Evolutionary conservation across 306 rosid species (phyloP).

Genomic region (Cucumis cinereus): DNA sequence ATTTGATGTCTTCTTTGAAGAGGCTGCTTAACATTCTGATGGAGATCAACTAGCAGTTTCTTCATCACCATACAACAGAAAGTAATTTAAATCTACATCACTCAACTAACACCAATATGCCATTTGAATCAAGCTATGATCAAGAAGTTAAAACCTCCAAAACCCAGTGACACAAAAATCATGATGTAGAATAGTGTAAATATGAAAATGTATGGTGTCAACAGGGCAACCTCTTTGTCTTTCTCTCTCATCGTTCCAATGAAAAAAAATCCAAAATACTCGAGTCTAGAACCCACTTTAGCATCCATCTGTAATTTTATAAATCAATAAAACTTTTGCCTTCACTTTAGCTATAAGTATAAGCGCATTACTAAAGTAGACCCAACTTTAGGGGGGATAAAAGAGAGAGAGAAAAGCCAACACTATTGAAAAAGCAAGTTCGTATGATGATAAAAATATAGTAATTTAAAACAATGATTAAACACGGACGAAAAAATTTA

Average conservation of each 20-base stretch:
- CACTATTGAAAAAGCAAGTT: not conserved
- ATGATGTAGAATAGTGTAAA: not conserved
- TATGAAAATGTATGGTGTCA: not conserved
- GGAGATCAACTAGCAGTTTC: not conserved
- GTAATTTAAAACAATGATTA: not conserved
- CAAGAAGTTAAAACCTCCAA: not conserved
- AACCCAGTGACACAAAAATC: not conserved
- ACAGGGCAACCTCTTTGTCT: not conserved
- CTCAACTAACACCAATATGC: not conserved
- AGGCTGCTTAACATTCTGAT: not conserved
- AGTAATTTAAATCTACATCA: not conserved
- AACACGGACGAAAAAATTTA: not conserved
- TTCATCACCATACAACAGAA: not conserved
- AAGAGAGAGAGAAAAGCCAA: not conserved
- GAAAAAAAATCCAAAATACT: not conserved
- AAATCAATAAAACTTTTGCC: not conserved
- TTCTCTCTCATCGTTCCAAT: not conserved
- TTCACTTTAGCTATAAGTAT: not conserved
- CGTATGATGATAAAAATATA: not conserved
- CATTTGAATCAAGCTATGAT: not conserved
- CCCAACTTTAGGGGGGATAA: not conserved
- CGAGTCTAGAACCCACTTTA: not conserved
- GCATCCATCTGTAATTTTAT: not conserved
- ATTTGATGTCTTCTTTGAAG: not conserved
- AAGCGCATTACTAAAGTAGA: not conserved